These are phyloP conservation scores for Malus fusca DNA, from an alignment of 306 rosid species.

Conservation along the genomic window DNA sequence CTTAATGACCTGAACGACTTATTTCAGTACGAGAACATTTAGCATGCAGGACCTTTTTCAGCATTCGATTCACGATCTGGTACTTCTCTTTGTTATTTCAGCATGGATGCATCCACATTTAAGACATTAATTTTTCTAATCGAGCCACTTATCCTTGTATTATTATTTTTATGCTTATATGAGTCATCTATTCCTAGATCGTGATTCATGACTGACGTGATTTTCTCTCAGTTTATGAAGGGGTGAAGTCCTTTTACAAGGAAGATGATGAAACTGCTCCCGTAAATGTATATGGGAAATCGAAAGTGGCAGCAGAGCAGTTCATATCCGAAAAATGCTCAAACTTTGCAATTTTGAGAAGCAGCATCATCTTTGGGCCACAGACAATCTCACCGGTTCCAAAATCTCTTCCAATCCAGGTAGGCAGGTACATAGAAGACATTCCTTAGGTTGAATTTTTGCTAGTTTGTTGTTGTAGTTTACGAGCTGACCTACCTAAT, in stretches of 20 bases:
- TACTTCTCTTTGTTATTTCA: not conserved
- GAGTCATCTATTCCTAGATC: slow-evolving; percentile 4
- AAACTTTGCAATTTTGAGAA: slow-evolving; percentile 77
- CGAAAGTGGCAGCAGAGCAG: slow-evolving; percentile 75
- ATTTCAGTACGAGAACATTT: not conserved
- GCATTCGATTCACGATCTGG: not conserved
- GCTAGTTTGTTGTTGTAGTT: not conserved
- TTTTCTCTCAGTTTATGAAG: slow-evolving; percentile 69
- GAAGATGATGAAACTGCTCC: slow-evolving; percentile 70
- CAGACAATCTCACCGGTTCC: slow-evolving; percentile 79
- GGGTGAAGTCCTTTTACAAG: slow-evolving; percentile 75
- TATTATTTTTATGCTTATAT: not conserved
- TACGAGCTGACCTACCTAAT: not conserved
- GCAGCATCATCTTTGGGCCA: slow-evolving; percentile 92
- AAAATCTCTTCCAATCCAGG: slow-evolving; percentile 95
- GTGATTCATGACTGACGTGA: slow-evolving; percentile 18
- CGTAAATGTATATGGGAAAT: slow-evolving; percentile 78
- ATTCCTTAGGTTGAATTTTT: slow-evolving; percentile 1
- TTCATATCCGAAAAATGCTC: slow-evolving; percentile 53
- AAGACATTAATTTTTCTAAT: not conserved
- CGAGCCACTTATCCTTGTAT: not conserved
- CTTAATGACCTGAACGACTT: not conserved
- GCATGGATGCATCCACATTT: not conserved
- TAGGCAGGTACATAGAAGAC: slow-evolving; percentile 9
- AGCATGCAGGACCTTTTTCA: not conserved